A percentile compares a stretch with the other conserved stretches of the same genome.
phyloP scores from a whole-genome alignment of 148 eudicot species.

The Gaultheria prostrata region DNA sequence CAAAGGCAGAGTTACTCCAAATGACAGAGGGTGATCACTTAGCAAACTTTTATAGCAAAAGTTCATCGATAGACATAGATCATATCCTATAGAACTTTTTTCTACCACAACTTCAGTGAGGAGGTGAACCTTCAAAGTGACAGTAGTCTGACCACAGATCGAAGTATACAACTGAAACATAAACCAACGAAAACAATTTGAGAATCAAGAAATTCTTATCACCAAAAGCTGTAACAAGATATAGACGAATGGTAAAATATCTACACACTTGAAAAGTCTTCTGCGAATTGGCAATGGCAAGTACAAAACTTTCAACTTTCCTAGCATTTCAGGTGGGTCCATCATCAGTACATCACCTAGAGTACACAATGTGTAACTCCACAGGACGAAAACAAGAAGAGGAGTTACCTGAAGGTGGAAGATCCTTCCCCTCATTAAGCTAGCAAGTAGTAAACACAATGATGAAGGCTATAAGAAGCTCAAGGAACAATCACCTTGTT shows the following conservation, averaged over 20 bases:
- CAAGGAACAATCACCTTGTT: not conserved
- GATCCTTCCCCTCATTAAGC: conserved; percentile 1
- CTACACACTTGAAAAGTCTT: not conserved
- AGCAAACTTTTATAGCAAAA: not conserved
- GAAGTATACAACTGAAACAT: not conserved
- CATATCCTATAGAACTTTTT: not conserved
- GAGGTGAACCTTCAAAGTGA: conserved; percentile 1
- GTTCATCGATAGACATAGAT: not conserved
- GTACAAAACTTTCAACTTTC: not conserved
- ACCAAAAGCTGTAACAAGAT: not conserved
- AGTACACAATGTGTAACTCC: not conserved
- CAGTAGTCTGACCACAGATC: not conserved
- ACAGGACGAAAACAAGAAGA: not conserved
- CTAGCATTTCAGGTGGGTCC: not conserved
- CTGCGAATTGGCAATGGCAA: not conserved
- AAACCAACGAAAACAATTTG: not conserved
- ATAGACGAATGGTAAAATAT: not conserved
- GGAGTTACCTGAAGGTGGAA: not conserved
- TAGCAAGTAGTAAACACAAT: not conserved
- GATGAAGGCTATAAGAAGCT: not conserved
- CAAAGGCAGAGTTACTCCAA: not conserved
- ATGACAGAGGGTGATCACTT: not conserved
- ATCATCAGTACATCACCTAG: not conserved
- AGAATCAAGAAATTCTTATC: conserved; percentile 3
- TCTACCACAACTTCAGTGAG: not conserved